phyloP scores from a whole-genome alignment of 164 flowering plant genomes.

The Magnolia officinalis region DNA sequence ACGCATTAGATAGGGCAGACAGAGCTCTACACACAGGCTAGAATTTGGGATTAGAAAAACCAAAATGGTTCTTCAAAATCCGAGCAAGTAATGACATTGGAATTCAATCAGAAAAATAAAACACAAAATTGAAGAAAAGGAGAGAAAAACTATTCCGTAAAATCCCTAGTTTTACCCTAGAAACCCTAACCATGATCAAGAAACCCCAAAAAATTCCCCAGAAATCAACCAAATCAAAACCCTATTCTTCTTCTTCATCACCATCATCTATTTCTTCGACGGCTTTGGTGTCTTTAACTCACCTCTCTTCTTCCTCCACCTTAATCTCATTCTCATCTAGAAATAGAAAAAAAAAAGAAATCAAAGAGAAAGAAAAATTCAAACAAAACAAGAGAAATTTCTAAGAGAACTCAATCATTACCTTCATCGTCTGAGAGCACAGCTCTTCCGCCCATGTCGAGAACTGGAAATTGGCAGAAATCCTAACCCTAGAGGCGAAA shows the following conservation, averaged over 20 bases:
- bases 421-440: constrained; percentile 5
- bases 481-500: background rate
- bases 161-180: background rate
- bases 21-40: background rate
- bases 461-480: background rate
- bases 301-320: constrained; percentile 32
- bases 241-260: constrained; percentile 42
- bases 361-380: background rate
- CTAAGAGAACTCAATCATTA: background rate
- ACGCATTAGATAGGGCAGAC: background rate
- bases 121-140: background rate
- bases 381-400: background rate
- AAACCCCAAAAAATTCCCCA: background rate
- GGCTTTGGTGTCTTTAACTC: constrained; percentile 37
- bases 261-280: constrained; percentile 43
- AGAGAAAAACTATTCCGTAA: background rate
- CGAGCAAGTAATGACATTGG: background rate
- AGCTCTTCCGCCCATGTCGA: constrained; percentile 2
- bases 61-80: background rate
- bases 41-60: background rate
- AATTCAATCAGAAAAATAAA: background rate
- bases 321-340: background rate
- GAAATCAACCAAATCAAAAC: background rate
- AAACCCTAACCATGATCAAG: background rate
- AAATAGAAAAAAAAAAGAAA: background rate